Evolutionary conservation across 352 stramenopile species (phyloP).

Genomic region (Nothophytophthora sp.): DNA sequence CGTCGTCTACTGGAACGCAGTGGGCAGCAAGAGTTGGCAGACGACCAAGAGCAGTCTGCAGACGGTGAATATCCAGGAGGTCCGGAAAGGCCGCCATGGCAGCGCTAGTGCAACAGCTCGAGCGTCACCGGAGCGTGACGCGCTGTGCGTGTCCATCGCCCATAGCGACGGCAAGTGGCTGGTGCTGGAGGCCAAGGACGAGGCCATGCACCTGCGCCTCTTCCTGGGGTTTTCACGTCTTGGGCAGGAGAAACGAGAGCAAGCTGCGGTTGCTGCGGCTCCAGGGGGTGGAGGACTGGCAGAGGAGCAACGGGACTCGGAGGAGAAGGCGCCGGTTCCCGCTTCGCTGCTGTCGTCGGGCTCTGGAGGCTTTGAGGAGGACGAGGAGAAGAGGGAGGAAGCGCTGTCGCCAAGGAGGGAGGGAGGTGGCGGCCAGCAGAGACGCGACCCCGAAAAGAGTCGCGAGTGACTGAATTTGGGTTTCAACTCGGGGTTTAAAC

Average conservation of each 20-base stretch:
- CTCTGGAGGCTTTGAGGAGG: too few species aligned
- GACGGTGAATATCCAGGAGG: slow-evolving; percentile 38
- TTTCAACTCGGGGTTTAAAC: too few species aligned
- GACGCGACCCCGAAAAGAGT: slow-evolving; percentile 10
- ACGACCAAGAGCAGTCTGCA: slow-evolving; percentile 55
- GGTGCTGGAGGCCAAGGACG: slow-evolving; percentile 54
- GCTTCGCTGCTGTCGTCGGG: too few species aligned
- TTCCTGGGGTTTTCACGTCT: slow-evolving; percentile 55
- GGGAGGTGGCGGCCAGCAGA: neutral
- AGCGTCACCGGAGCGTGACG: slow-evolving; percentile 12
- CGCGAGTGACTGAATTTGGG: too few species aligned
- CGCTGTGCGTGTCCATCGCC: slow-evolving; percentile 47
- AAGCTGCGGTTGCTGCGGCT: neutral
- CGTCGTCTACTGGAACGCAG: slow-evolving; percentile 57
- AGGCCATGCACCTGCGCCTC: slow-evolving; percentile 41
- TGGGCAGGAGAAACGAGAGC: slow-evolving; percentile 38
- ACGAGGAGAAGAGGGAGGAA: neutral
- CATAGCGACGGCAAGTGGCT: slow-evolving; percentile 50
- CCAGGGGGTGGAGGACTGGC: slow-evolving; percentile 9
- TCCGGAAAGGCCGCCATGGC: slow-evolving; percentile 48
- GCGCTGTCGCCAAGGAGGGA: neutral
- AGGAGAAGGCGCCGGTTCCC: slow-evolving; percentile 5
- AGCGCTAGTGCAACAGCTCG: slow-evolving; percentile 14
- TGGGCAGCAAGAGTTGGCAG: slow-evolving; percentile 42
- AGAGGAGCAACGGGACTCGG: slow-evolving; percentile 7